Conservation (phyloP, 345 rosid species). For the Eucalyptus erythrocorys region DNA sequence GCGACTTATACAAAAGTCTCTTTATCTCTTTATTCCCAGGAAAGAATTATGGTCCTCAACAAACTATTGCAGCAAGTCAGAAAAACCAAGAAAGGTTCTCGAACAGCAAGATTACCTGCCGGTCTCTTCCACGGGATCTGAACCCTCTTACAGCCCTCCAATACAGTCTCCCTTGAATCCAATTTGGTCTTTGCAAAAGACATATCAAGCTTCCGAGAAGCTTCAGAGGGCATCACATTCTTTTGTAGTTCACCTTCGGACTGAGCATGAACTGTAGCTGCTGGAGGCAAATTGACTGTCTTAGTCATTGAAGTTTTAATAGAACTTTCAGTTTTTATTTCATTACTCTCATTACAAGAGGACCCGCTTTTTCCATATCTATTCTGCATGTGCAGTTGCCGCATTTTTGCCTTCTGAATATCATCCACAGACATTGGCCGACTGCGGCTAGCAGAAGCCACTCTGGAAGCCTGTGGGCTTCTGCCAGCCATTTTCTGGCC, state of each 20-base stretch:
- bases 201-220: background rate
- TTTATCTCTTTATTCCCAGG: background rate
- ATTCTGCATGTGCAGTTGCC: conserved; percentile 72
- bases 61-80: background rate
- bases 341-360: conserved; percentile 28
- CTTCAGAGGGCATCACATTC: background rate
- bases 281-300: conserved; percentile 5
- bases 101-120: conserved; percentile 49
- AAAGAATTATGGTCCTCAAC: background rate
- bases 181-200: conserved; percentile 17
- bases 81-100: background rate
- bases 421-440: conserved; percentile 99
- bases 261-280: conserved; percentile 9
- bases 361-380: conserved; percentile 52
- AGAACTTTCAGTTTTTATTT: conserved; percentile 23
- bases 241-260: conserved; percentile 32
- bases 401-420: conserved; percentile 96
- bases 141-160: conserved; percentile 35
- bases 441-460: conserved; percentile 40
- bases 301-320: conserved; percentile 20
- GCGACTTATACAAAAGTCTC: background rate
- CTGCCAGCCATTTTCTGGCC: conserved; percentile 74
- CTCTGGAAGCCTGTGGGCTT: conserved; percentile 50
- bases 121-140: conserved; percentile 67
- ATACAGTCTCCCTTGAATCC: conserved; percentile 29